Evolutionary conservation across 2,329 filamentous ascomycete genomes (phyloP).

Genomic region (Zymoseptoria pseudotritici): DNA sequence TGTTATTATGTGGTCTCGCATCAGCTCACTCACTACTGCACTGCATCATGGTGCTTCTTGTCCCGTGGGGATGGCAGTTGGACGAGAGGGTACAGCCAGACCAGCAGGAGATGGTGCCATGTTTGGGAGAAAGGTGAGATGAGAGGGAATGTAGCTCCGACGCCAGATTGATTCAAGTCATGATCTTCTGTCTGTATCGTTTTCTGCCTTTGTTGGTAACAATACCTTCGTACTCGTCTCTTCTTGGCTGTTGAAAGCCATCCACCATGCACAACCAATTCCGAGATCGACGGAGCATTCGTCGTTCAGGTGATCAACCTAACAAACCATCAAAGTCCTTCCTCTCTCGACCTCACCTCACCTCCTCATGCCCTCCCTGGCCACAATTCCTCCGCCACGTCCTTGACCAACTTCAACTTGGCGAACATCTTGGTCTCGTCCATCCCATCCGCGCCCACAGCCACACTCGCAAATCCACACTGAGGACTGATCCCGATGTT

Average conservation of each 20-base stretch:
- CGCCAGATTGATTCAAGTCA: too few species aligned
- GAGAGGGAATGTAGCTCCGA: too few species aligned
- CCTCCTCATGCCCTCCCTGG: conserved; percentile 23
- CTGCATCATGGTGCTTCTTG: too few species aligned
- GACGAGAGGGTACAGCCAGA: too few species aligned
- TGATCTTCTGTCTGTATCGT: not conserved
- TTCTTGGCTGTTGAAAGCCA: not conserved
- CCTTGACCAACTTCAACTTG: conserved; percentile 31
- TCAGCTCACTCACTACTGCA: too few species aligned
- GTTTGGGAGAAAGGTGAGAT: too few species aligned
- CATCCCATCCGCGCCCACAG: conserved; percentile 31
- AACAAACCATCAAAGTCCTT: not conserved
- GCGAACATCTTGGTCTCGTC: conserved; percentile 34
- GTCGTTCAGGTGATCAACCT: not conserved
- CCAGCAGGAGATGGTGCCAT: too few species aligned
- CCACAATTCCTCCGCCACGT: conserved; percentile 32
- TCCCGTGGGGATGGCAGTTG: too few species aligned
- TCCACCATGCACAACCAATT: not conserved
- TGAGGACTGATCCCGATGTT: conserved; percentile 33
- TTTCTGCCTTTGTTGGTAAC: not conserved
- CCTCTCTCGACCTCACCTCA: not conserved
- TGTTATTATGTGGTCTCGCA: too few species aligned
- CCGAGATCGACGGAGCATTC: not conserved
- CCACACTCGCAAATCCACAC: conserved; percentile 34
- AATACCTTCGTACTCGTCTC: not conserved